Evolutionary conservation across 495 filamentous ascomycete species (phyloP), one percentile per base, ranked within the genome.

Genomic region (Penicillium nucicola): DNA sequence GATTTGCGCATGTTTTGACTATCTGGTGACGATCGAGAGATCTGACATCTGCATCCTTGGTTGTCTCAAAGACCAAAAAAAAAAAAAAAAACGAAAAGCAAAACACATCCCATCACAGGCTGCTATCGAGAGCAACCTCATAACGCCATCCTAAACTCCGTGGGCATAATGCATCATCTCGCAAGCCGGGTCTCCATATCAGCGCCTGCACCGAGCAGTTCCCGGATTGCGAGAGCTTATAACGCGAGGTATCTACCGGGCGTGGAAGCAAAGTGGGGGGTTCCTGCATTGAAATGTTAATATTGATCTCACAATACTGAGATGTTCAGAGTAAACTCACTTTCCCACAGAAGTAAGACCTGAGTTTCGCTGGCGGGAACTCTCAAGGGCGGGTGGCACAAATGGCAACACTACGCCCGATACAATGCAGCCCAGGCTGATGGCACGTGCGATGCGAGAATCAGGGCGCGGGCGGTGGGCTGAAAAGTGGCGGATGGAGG

Each of bases 261-360:
- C 68, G 52, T 76, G 73, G 58, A 75, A 76, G 57, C 73, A 76
- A 14, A 76, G 73, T 19, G 72, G 72, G 41, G 73, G 73, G 22
- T 72, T 60, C 25, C 66, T 69, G 11, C 22, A 58, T 30, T 14
- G 1, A 38, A 3, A 22, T 8, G 19, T 50, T 28, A 52, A 34
- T 39, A 45, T 9, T 19, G 9, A n/a, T 45, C 33, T 34, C 35
- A 30, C 7, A 44, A 30, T 52, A 43, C 22, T 30, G 23, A 28
- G 37, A 18, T 14, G 11, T 17, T 22, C 30, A 22, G 20, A 32
- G 0, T 5, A 23, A 20, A 55, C 71, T 65, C 50, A 76, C 75
- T 70, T 71, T 38, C 66, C 69, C 40, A 60, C 60, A 46, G 66
- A 64, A 13, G 71, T 58, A 17, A 61, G 66, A 33, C 66, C 66